A percentile compares a stretch with the other conserved stretches of the same genome.
Evolutionary conservation across 768 basidiomycete species (phyloP).

Genomic region (Naganishia vaughanmartiniae): DNA sequence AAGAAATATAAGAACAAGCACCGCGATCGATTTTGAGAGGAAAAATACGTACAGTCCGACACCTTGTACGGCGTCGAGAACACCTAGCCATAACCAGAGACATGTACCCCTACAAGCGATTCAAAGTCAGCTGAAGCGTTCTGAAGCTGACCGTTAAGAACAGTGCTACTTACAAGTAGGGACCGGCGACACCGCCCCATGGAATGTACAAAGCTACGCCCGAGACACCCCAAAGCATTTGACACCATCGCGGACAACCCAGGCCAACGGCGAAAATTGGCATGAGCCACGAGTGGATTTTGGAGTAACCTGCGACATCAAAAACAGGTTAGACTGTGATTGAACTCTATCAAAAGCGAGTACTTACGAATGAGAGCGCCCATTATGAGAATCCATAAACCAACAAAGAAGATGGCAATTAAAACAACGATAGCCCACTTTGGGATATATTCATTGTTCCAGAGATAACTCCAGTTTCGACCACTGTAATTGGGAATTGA

Average conservation of each 20-base stretch:
- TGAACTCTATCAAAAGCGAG: background rate
- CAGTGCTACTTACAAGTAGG: slow-evolving; percentile 61
- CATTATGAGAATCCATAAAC: slow-evolving; percentile 76
- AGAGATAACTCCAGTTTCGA: slow-evolving; percentile 91
- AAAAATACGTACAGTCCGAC: slow-evolving; percentile 76
- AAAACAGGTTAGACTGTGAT: slow-evolving; percentile 17
- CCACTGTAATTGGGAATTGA: slow-evolving; percentile 55
- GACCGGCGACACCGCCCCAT: slow-evolving; percentile 81
- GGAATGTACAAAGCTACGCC: slow-evolving; percentile 88
- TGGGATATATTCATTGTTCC: slow-evolving; percentile 71
- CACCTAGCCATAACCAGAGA: slow-evolving; percentile 93
- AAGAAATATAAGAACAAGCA: background rate
- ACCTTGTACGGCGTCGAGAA: slow-evolving; percentile 88
- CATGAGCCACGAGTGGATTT: slow-evolving; percentile 91
- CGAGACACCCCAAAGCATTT: slow-evolving; percentile 95
- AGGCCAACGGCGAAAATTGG: slow-evolving; percentile 94
- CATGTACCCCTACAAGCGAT: slow-evolving; percentile 60
- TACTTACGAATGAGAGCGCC: slow-evolving; percentile 61
- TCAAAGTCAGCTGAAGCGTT: background rate
- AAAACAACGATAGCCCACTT: slow-evolving; percentile 80
- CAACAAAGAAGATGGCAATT: slow-evolving; percentile 77
- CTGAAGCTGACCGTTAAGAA: background rate
- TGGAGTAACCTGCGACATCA: slow-evolving; percentile 63
- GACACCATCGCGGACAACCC: slow-evolving; percentile 92
- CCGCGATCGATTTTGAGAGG: background rate